phyloP scores from a whole-genome alignment of 2,329 filamentous ascomycete genomes.

The Leptographium procerum region DNA sequence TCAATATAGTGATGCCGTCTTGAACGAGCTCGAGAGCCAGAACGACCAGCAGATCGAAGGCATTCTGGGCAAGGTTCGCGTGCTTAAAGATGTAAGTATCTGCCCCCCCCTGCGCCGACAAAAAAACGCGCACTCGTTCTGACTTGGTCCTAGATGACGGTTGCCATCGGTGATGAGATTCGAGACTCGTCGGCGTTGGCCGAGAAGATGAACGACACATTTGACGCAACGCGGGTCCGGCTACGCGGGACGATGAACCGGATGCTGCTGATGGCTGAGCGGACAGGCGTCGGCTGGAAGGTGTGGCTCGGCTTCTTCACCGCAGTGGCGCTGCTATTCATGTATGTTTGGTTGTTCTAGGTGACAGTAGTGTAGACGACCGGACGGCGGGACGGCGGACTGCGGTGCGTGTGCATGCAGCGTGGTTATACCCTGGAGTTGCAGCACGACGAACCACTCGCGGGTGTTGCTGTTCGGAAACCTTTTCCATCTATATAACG shows the following conservation, averaged over 20 bases:
- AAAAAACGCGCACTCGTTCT: background rate
- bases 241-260: constrained; percentile 90
- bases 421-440: too few species aligned
- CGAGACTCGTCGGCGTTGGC: constrained; percentile 77
- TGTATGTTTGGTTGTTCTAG: constrained; percentile 85
- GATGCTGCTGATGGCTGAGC: constrained; percentile 92
- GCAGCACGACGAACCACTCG: too few species aligned
- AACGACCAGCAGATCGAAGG: constrained; percentile 84
- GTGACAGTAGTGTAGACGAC: too few species aligned
- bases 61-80: constrained; percentile 80
- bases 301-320: constrained; percentile 87
- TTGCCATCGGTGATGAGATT: constrained; percentile 92
- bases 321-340: constrained; percentile 71
- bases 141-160: constrained; percentile 55
- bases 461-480: too few species aligned
- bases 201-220: constrained; percentile 92
- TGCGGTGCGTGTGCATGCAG: too few species aligned
- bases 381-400: too few species aligned
- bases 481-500: too few species aligned
- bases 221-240: constrained; percentile 72
- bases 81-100: constrained; percentile 70
- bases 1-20: constrained; percentile 83
- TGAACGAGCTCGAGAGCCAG: constrained; percentile 90
- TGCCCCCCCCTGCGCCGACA: too few species aligned
- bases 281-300: constrained; percentile 90